Evolutionary conservation across 2,329 filamentous ascomycete species (phyloP), one percentile per base, ranked within the genome.

Genomic region (Paraphaeosphaeria sporulosa): DNA sequence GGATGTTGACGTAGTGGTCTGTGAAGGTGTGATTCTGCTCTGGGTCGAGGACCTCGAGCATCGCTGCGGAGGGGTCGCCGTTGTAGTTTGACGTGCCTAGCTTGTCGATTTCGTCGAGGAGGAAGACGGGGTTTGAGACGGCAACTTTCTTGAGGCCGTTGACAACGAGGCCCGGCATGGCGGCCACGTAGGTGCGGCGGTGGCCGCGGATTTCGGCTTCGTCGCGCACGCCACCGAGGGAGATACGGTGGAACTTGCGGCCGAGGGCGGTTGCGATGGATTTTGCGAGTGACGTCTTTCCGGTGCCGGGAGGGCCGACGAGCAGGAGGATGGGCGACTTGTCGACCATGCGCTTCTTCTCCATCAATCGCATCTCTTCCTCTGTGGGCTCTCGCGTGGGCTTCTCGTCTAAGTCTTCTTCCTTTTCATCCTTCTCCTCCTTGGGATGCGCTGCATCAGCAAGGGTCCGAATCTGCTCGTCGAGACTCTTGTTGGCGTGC

Each of bases 41-140:
- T 0, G 95, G 95, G 73, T 99, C 95, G 48, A 99, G 84, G 12
- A 99, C 95, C 78, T 99, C 95, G 15, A 99, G 88, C 94, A 99
- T 97, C 9, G 95, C 95, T 23, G 95, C 95, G 21, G 93, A 96
- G 3, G 95, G 95, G 72, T 99, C 95, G 43, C 95, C 95, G 68
- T 99, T 94, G 77, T 95, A 91, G 76, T 94, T 98, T 38, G 92
- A 89, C 60, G 89, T 89, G 64, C 94, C 93, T 63, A 99, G 87
- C 84, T 99, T 99, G 83, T 99, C 95, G 68, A 99, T 97, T 81
- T 99, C 95, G 73, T 99, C 95, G 13, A 99, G 88, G 48, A 99
- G 81, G 80, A 99, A 92, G 58, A 99, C 94, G 0, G 95, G 95
- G 74, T 99, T 99, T 2, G 93, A 88, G 21, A 98, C 94, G 49